phyloP scores from a whole-genome alignment of 345 rosid species.

The Linum tenue region DNA sequence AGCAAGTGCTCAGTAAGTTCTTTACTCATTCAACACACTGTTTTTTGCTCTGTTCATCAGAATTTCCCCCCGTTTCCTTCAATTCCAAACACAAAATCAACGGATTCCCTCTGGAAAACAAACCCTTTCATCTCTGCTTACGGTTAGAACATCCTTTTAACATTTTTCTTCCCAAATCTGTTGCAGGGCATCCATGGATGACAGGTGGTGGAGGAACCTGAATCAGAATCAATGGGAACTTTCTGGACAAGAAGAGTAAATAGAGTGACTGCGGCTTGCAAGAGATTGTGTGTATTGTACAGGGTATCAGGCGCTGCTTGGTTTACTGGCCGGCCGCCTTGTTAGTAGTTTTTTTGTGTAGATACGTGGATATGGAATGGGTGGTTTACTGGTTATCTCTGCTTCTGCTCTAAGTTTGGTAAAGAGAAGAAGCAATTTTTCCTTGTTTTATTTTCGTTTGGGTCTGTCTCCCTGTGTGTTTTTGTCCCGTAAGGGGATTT shows the following conservation, averaged over 20 bases:
- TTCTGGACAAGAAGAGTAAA: neutral
- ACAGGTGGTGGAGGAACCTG: constrained; percentile 1
- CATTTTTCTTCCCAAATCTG: neutral
- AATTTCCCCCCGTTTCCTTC: neutral
- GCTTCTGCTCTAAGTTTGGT: neutral
- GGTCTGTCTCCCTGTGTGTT: neutral
- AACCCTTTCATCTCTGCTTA: neutral
- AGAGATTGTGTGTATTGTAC: too few species aligned
- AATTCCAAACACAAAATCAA: neutral
- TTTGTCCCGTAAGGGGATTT: too few species aligned
- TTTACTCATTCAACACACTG: neutral
- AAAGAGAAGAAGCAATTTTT: neutral
- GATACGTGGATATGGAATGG: neutral
- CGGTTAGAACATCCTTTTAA: neutral
- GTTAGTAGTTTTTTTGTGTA: too few species aligned
- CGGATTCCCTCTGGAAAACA: too few species aligned
- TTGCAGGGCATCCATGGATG: constrained; percentile 25
- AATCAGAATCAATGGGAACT: too few species aligned
- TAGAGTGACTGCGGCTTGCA: neutral
- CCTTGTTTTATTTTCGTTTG: neutral
- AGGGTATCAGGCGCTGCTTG: too few species aligned
- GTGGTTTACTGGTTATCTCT: neutral
- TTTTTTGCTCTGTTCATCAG: neutral
- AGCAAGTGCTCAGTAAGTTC: constrained; percentile 62
- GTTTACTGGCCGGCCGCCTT: too few species aligned